Percentiles rank a stretch among this genome's conserved stretches.
These are phyloP conservation scores for Lactarius tabidus DNA, from an alignment of 768 basidiomycete species.

Conservation along the genomic window DNA sequence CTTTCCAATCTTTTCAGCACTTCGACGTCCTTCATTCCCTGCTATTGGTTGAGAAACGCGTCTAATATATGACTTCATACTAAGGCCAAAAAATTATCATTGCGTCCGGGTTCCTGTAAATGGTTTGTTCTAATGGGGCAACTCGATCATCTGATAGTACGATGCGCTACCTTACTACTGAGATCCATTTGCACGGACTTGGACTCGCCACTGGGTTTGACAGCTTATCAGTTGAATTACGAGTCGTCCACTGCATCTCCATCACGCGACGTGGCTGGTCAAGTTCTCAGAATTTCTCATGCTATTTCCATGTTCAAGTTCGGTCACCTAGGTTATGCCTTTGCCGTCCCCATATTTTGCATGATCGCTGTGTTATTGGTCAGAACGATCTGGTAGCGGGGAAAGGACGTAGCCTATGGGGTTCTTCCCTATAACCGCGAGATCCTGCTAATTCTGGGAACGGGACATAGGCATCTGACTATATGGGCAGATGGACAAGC, in stretches of 20 bases:
- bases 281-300: not conserved
- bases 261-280: not conserved
- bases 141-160: not conserved
- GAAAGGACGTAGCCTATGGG: too few relatives aligned
- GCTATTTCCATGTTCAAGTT: not conserved
- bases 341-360: not conserved
- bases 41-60: not conserved
- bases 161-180: not conserved
- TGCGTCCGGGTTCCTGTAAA: not conserved
- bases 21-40: not conserved
- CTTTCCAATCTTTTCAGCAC: not conserved
- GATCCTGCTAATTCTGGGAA: too few relatives aligned
- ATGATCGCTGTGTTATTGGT: not conserved
- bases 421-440: too few relatives aligned
- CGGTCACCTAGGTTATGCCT: not conserved
- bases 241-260: not conserved
- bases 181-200: constrained; percentile 3
- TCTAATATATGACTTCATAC: not conserved
- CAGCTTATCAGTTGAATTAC: not conserved
- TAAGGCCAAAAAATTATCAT: not conserved
- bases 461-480: too few relatives aligned
- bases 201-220: constrained; percentile 5
- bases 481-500: too few relatives aligned
- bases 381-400: not conserved
- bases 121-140: not conserved